These are phyloP conservation scores for Trichoderma sp. DNA, from an alignment of 2,329 filamentous ascomycete genomes.

Conservation along the genomic window DNA sequence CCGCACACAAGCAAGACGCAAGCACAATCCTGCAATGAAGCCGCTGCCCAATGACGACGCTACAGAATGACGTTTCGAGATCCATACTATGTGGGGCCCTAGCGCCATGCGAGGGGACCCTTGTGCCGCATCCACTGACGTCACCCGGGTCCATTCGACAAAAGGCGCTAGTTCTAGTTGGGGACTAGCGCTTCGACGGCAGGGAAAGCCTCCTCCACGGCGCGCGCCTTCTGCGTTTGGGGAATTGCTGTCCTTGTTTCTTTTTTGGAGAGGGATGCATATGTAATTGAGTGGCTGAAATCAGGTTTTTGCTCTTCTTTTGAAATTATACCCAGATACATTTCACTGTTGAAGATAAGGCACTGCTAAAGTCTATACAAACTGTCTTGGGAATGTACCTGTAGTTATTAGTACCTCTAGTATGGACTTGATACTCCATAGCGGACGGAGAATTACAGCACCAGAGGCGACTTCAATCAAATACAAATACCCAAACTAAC, in stretches of 20 bases:
- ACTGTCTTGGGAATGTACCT: background rate
- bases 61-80: conserved; percentile 17
- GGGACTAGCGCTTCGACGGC: background rate
- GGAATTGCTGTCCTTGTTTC: background rate
- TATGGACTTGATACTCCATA: background rate
- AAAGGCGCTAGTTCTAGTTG: background rate
- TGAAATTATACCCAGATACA: background rate
- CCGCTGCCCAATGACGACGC: background rate
- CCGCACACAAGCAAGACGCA: background rate
- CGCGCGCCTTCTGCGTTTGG: conserved; percentile 3
- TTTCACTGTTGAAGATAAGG: background rate
- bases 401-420: background rate
- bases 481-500: background rate
- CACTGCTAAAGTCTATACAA: background rate
- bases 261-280: background rate
- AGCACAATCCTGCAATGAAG: conserved; percentile 14
- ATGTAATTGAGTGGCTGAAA: background rate
- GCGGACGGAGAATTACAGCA: background rate
- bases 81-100: conserved; percentile 2
- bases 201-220: background rate
- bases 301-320: background rate
- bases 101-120: background rate
- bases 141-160: background rate
- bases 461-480: background rate
- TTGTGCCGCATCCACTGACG: conserved; percentile 23